phyloP scores from a whole-genome alignment of 805 yeast species.

The Candida maesae region DNA sequence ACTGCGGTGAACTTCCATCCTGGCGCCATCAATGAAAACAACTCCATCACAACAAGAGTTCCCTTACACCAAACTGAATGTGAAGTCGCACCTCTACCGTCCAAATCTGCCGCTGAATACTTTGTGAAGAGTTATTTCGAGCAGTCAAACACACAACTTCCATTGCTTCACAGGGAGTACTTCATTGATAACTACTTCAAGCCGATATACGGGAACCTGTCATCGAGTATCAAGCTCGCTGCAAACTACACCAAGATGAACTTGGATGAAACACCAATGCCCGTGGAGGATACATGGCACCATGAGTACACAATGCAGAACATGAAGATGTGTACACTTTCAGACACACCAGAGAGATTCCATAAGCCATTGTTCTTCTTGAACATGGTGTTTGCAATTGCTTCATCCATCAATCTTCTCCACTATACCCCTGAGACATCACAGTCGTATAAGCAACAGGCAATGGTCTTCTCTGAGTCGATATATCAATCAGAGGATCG shows the following conservation, averaged over 20 bases:
- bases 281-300: constrained; percentile 43
- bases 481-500: constrained; percentile 56
- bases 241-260: constrained; percentile 50
- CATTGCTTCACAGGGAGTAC: constrained; percentile 77
- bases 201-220: constrained; percentile 75
- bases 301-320: constrained; percentile 32
- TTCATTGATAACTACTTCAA: constrained; percentile 63
- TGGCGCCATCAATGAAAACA: constrained; percentile 27
- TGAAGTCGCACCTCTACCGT: constrained; percentile 48
- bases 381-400: constrained; percentile 75
- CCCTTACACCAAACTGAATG: constrained; percentile 22
- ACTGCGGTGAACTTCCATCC: constrained; percentile 68
- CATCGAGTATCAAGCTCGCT: constrained; percentile 51
- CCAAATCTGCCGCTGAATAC: constrained; percentile 67
- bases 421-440: constrained; percentile 63
- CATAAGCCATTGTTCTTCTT: constrained; percentile 63
- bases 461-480: constrained; percentile 53
- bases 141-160: constrained; percentile 79
- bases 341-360: constrained; percentile 41
- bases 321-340: constrained; percentile 12
- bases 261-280: constrained; percentile 27
- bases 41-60: constrained; percentile 27
- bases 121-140: constrained; percentile 65
- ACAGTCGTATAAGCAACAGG: constrained; percentile 66
- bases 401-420: constrained; percentile 69